Percentiles rank a stretch among this genome's conserved stretches.
phyloP scores from a whole-genome alignment of 2,329 filamentous ascomycete genomes.

The Pezicula radicicola region DNA sequence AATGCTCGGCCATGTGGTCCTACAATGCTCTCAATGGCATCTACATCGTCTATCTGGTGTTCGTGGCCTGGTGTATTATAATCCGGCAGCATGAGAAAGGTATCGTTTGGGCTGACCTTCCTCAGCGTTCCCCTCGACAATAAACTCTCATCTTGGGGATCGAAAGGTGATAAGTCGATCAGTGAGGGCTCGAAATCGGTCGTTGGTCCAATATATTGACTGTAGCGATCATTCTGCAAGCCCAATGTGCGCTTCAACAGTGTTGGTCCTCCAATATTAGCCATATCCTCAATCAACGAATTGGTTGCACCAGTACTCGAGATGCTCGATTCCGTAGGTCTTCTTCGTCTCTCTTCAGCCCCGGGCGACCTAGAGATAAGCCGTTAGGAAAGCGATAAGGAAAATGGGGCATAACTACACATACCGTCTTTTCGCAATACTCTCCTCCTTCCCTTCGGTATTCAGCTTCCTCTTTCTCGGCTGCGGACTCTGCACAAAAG shows the following conservation, averaged over 20 bases:
- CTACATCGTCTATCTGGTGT: constrained; percentile 64
- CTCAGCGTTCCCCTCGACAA: constrained; percentile 66
- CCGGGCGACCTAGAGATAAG: constrained; percentile 50
- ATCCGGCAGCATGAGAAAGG: constrained; percentile 78
- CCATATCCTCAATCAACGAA: constrained; percentile 67
- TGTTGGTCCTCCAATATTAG: constrained; percentile 64
- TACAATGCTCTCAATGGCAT: constrained; percentile 73
- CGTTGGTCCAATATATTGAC: constrained; percentile 79
- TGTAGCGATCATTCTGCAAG: constrained; percentile 74
- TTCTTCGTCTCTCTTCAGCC: constrained; percentile 49
- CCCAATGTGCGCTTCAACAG: constrained; percentile 69
- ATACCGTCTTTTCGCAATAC: constrained; percentile 67
- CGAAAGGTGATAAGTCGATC: constrained; percentile 76
- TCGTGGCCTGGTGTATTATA: constrained; percentile 68
- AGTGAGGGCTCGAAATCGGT: constrained; percentile 83
- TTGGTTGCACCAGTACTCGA: constrained; percentile 61
- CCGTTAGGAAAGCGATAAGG: too few species aligned
- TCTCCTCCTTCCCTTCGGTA: constrained; percentile 52
- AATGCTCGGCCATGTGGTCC: constrained; percentile 73
- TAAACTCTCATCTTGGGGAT: constrained; percentile 77
- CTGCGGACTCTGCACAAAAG: constrained; percentile 72
- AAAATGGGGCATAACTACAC: constrained; percentile 2
- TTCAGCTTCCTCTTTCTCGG: constrained; percentile 78
- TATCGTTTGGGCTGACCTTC: constrained; percentile 74
- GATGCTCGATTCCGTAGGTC: constrained; percentile 53